A percentile compares a stretch with the other conserved stretches of the same genome.
phyloP scores from a whole-genome alignment of 371 early-diverging fungal species.

The Dinochytrium kinnereticum region DNA sequence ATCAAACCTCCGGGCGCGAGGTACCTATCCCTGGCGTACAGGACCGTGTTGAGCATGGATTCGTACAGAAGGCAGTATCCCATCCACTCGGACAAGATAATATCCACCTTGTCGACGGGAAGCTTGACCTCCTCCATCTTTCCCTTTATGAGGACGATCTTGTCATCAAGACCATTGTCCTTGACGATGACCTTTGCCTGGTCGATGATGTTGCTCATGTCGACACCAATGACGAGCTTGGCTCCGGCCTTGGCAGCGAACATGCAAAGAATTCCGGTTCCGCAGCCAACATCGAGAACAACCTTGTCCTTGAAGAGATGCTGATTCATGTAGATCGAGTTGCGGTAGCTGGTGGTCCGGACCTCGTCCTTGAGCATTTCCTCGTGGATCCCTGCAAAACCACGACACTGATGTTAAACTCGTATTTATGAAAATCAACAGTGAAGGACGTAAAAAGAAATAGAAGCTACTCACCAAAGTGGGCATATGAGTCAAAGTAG shows the following conservation, averaged over 20 bases:
- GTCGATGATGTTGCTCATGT: constrained; percentile 84
- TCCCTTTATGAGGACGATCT: constrained; percentile 77
- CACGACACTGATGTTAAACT: constrained; percentile 53
- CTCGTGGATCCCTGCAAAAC: constrained; percentile 56
- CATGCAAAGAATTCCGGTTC: constrained; percentile 80
- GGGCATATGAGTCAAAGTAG: constrained; percentile 86
- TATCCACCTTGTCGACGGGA: constrained; percentile 84
- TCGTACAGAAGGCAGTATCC: constrained; percentile 88
- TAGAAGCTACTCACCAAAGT: constrained; percentile 60
- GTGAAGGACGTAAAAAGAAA: neutral
- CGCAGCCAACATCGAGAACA: constrained; percentile 81
- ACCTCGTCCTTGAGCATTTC: constrained; percentile 79
- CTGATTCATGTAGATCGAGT: constrained; percentile 81
- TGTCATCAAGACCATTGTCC: constrained; percentile 76
- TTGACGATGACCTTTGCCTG: constrained; percentile 78
- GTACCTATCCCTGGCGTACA: constrained; percentile 82
- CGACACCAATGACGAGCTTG: constrained; percentile 78
- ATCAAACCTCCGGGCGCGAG: constrained; percentile 65
- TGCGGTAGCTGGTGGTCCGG: constrained; percentile 80
- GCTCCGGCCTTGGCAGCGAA: constrained; percentile 82
- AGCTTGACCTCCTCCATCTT: constrained; percentile 84
- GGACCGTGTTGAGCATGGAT: constrained; percentile 88
- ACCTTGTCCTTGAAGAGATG: constrained; percentile 85
- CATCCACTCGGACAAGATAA: constrained; percentile 94
- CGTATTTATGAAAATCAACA: constrained; percentile 63